Percentiles rank a stretch among this genome's conserved stretches.
Evolutionary conservation across 2,329 filamentous ascomycete genomes (phyloP).

Genomic region (Pyrenochaeta sp.): DNA sequence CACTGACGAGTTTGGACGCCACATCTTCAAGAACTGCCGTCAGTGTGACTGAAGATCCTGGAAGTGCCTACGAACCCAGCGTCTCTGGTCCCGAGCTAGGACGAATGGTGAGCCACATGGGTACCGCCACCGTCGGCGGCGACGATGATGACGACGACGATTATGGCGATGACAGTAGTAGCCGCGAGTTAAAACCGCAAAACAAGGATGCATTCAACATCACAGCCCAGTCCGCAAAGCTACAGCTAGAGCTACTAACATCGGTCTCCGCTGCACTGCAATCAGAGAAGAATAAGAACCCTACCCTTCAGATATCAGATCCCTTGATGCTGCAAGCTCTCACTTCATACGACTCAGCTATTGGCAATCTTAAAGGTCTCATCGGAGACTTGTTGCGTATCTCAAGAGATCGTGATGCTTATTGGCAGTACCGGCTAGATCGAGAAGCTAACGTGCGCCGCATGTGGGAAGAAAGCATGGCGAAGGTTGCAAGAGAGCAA

Average conservation of each 20-base stretch:
- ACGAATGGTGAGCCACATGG: slow-evolving; percentile 58
- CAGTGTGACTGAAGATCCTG: slow-evolving; percentile 63
- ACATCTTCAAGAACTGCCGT: slow-evolving; percentile 52
- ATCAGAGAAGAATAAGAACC: slow-evolving; percentile 73
- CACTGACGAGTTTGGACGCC: slow-evolving; percentile 52
- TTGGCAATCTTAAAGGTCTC: slow-evolving; percentile 84
- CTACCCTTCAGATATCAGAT: slow-evolving; percentile 77
- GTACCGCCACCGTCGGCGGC: slow-evolving; percentile 63
- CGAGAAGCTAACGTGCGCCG: slow-evolving; percentile 89
- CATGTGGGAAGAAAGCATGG: slow-evolving; percentile 99
- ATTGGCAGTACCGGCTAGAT: slow-evolving; percentile 95
- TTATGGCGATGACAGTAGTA: slow-evolving; percentile 81
- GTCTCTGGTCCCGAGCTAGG: slow-evolving; percentile 63
- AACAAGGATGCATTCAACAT: slow-evolving; percentile 97
- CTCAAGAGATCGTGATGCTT: slow-evolving; percentile 90
- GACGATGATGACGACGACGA: slow-evolving; percentile 74
- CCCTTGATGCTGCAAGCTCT: slow-evolving; percentile 79
- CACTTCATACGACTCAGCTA: slow-evolving; percentile 85
- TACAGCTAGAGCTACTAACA: slow-evolving; percentile 90
- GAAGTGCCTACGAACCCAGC: slow-evolving; percentile 66
- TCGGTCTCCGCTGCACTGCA: slow-evolving; percentile 86
- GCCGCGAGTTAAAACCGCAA: slow-evolving; percentile 73
- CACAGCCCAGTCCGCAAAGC: slow-evolving; percentile 90
- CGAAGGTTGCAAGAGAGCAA: slow-evolving; percentile 92
- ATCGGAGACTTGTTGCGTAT: slow-evolving; percentile 90